A percentile compares a stretch with the other conserved stretches of the same genome.
Evolutionary conservation across 2,329 filamentous ascomycete species (phyloP).

Genomic region (Aspergillus sp.): DNA sequence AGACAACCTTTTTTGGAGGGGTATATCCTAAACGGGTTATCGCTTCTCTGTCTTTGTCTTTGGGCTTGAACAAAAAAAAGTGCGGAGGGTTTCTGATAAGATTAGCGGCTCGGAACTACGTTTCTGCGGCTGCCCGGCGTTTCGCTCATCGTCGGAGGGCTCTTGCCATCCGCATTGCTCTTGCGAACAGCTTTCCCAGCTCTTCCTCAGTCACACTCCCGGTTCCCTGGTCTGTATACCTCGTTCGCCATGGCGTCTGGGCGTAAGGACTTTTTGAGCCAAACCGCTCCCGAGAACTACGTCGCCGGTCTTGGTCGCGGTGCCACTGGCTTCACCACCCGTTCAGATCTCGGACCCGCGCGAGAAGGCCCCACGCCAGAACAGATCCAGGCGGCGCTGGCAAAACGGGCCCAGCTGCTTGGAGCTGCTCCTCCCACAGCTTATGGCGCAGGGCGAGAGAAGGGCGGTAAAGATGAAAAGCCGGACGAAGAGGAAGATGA

Average conservation of each 20-base stretch:
- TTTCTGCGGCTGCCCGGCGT: slow-evolving; percentile 14
- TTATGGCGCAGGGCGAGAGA: slow-evolving; percentile 72
- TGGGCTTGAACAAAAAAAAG: slow-evolving; percentile 10
- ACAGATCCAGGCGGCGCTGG: slow-evolving; percentile 96
- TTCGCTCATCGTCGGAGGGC: slow-evolving; percentile 3
- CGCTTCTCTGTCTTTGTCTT: neutral
- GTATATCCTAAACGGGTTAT: neutral
- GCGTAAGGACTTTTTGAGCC: slow-evolving; percentile 82
- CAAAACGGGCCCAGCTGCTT: slow-evolving; percentile 85
- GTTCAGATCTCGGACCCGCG: slow-evolving; percentile 92
- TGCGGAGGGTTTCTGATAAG: slow-evolving; percentile 25
- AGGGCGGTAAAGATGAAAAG: slow-evolving; percentile 61
- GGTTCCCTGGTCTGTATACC: neutral
- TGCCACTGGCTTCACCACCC: slow-evolving; percentile 95
- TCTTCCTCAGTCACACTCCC: neutral
- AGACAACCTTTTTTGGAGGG: neutral
- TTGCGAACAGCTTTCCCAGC: neutral
- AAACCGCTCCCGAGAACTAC: slow-evolving; percentile 82
- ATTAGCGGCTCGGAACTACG: slow-evolving; percentile 23
- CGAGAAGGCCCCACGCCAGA: slow-evolving; percentile 95
- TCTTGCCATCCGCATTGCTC: neutral
- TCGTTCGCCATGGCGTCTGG: slow-evolving; percentile 56
- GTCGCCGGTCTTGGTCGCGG: slow-evolving; percentile 96
- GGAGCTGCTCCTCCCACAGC: slow-evolving; percentile 70
- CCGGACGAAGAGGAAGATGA: slow-evolving; percentile 74